A percentile compares a stretch with the other conserved stretches of the same genome.
Conservation (phyloP, 2,329 filamentous ascomycete species). For the Zasmidium cellare region DNA sequence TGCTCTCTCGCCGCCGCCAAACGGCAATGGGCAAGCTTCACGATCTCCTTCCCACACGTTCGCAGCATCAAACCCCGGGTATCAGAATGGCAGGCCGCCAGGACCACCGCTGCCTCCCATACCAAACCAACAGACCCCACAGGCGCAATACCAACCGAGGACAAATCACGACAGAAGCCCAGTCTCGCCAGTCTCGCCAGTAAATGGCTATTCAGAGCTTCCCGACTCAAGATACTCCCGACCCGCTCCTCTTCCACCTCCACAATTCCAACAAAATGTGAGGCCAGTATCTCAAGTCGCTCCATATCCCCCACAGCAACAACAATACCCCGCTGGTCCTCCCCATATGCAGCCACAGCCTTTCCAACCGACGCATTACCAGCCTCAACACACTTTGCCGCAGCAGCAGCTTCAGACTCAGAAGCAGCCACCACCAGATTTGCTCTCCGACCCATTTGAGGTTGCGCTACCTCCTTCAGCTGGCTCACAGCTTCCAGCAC, state of each 20-base stretch:
- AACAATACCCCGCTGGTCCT: conserved; percentile 17
- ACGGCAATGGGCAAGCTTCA: conserved; percentile 27
- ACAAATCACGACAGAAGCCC: conserved; percentile 27
- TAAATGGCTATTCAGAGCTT: conserved; percentile 23
- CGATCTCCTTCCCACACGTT: conserved; percentile 9
- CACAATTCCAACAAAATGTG: conserved; percentile 17
- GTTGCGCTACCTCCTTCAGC: conserved; percentile 56
- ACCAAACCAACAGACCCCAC: conserved; percentile 14
- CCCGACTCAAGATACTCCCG: conserved; percentile 20
- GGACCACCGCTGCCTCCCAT: conserved; percentile 11
- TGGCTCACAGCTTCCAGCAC: conserved; percentile 58
- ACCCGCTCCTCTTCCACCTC: conserved; percentile 32
- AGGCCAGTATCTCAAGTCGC: conserved; percentile 8
- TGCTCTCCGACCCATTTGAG: conserved; percentile 64
- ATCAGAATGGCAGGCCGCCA: conserved; percentile 17
- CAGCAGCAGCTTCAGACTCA: conserved; percentile 24
- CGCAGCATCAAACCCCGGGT: conserved; percentile 2
- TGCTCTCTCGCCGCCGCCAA: conserved; percentile 13
- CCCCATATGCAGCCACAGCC: conserved; percentile 4
- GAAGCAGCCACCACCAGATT: conserved; percentile 49
- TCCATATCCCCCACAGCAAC: conserved; percentile 18
- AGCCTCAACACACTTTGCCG: conserved; percentile 13
- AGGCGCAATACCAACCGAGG: conserved; percentile 17
- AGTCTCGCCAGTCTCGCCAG: conserved; percentile 34
- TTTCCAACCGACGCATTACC: conserved; percentile 19